phyloP scores from a whole-genome alignment of 23 red algal genomes.

The Pyropia yezoensis region DNA sequence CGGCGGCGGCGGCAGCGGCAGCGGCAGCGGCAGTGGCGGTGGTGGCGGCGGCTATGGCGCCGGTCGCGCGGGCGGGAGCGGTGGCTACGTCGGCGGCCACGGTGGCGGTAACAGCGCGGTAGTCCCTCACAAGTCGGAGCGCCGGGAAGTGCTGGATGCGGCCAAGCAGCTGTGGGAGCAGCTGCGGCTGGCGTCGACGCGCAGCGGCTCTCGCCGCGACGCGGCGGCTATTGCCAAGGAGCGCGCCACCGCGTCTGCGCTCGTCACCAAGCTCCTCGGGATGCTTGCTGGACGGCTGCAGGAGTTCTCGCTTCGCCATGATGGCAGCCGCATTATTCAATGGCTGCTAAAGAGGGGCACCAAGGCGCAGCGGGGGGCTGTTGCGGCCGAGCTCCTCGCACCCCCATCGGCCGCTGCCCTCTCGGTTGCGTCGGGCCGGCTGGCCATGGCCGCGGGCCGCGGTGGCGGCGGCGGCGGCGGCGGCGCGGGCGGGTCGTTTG shows the following conservation, averaged over 20 bases:
- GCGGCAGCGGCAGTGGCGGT: too few relatives aligned
- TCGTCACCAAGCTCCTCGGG: constrained; percentile 28
- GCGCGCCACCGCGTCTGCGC: constrained; percentile 12
- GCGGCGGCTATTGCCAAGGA: too few relatives aligned
- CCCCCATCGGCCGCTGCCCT: background rate
- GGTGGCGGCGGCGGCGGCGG: too few relatives aligned
- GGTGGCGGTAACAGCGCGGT: too few relatives aligned
- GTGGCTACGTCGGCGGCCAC: too few relatives aligned
- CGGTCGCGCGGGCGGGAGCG: too few relatives aligned
- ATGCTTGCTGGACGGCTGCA: constrained; percentile 29
- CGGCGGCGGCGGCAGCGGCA: too few relatives aligned
- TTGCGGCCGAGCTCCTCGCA: constrained; percentile 36
- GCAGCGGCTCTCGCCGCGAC: background rate
- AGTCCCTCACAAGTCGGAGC: background rate
- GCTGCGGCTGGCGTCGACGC: constrained; percentile 33
- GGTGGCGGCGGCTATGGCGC: too few relatives aligned
- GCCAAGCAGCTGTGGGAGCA: constrained; percentile 48
- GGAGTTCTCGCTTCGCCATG: constrained; percentile 56
- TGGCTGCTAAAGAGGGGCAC: constrained; percentile 45
- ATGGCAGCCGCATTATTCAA: constrained; percentile 67
- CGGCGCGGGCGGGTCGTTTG: too few relatives aligned
- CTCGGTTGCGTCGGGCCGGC: background rate
- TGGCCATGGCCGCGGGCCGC: too few relatives aligned
- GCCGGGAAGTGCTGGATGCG: constrained; percentile 18
- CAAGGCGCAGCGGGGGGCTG: constrained; percentile 3